Base-by-base conservation (phyloP, 2,329 filamentous ascomycete genomes). In the Trichophyton mentagrophytes region DNA sequence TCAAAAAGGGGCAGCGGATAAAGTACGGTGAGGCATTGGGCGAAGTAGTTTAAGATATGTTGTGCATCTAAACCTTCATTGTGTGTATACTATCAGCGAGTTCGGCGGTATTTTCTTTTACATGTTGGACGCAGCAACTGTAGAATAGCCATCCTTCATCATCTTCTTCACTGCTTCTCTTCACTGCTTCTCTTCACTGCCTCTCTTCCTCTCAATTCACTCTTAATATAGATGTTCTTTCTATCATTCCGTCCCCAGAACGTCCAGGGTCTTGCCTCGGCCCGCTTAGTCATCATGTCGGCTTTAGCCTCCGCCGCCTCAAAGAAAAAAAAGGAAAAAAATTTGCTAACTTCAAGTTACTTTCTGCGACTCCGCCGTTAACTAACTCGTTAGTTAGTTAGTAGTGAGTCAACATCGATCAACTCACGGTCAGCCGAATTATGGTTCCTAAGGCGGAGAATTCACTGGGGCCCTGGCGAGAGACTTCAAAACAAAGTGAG, bases 21-120 rank as follows among this genome's bases (percentile, higher is more conserved):
- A 90, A 90, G 77, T 87, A 97, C 77, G 93, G 93, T 2, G 82
- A 99, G 76, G 85, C 87, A 6, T 73, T 99, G 62, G 93, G 92
- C 0, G 85, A 81, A 69, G 86, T 96, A 9, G 36, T 42, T 13
- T 11, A 20, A 17, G 17, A 27, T 27, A 53, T 17, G 40, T n/a
- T 44, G 40, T 49, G 46, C 22, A 49, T 49, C 17, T 27, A n/a
- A 49, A 49, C 17, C 22, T 27, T 9, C 9, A 38, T 38, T 11
- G 8, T 44, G 6, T 44, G 40, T 44, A 44, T 44, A 44, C 15
- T 44, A 44, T 44, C 40, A 44, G 40, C 40, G 40, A 44, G 33
- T 20, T n/a, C n/a, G 40, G 40, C 40, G 40, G 40, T 38, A 9
- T 44, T 44, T 42, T 30, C 7, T 2, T 44, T 44, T 20, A 44